Evolutionary conservation across 805 yeast genomes (phyloP).

Genomic region (Crinitomyces ghanaensis): DNA sequence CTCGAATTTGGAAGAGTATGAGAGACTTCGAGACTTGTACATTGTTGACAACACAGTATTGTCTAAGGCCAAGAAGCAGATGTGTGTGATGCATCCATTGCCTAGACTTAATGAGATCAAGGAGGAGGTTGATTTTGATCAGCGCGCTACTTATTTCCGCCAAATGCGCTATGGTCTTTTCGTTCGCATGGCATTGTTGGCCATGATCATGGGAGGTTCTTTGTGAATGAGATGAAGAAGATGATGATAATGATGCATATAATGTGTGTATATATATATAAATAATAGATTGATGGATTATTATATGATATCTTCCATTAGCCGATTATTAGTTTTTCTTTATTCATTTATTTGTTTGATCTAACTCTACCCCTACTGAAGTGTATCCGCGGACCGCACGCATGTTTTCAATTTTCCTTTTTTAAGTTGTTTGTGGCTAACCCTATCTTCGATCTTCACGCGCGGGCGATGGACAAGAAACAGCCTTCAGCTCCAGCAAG

Average conservation of each 20-base stretch:
- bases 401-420: too few species aligned
- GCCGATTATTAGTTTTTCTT: not conserved
- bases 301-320: not conserved
- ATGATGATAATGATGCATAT: constrained; percentile 1
- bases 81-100: constrained; percentile 98
- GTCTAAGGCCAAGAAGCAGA: constrained; percentile 89
- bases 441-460: too few species aligned
- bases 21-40: constrained; percentile 81
- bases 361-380: too few species aligned
- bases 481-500: not conserved
- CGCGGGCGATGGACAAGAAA: not conserved
- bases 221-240: constrained; percentile 31
- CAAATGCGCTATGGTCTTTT: constrained; percentile 98
- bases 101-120: constrained; percentile 95
- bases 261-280: constrained; percentile 7
- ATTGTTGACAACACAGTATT: constrained; percentile 86
- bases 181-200: constrained; percentile 96
- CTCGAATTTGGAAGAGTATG: constrained; percentile 60
- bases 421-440: too few species aligned
- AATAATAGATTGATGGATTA: too few species aligned
- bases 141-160: constrained; percentile 98
- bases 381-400: too few species aligned
- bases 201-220: constrained; percentile 96
- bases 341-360: too few species aligned
- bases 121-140: constrained; percentile 98